Evolutionary conservation across 1,139 yeast species (phyloP).

Genomic region (Yueomyces sp.): DNA sequence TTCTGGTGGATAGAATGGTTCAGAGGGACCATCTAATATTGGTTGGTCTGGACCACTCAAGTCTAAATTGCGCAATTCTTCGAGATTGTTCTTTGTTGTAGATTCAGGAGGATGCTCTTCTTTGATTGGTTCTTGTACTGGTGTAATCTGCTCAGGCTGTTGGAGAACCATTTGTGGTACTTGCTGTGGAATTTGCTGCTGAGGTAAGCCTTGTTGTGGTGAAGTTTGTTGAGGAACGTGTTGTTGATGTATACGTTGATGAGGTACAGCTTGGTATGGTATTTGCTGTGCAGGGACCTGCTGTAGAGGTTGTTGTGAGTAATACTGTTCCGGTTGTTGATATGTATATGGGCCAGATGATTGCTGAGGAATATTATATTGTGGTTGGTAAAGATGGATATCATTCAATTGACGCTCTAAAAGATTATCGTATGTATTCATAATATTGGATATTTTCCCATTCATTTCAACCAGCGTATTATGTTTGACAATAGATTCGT

Average conservation of each 20-base stretch:
- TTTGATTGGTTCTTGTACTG: not conserved
- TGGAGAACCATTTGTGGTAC: constrained; percentile 1
- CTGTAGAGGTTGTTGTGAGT: constrained; percentile 4
- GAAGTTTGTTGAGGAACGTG: not conserved
- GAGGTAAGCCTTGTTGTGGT: not conserved
- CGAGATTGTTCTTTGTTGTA: not conserved
- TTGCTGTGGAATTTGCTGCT: not conserved
- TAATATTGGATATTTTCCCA: constrained; percentile 68
- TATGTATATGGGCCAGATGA: constrained; percentile 17
- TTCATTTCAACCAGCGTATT: constrained; percentile 67
- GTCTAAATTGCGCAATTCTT: constrained; percentile 3
- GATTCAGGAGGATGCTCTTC: not conserved
- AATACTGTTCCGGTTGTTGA: constrained; percentile 3
- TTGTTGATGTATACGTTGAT: not conserved
- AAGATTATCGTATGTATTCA: constrained; percentile 65
- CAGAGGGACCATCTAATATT: constrained; percentile 7
- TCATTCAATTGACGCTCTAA: constrained; percentile 46
- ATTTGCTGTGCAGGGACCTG: constrained; percentile 1
- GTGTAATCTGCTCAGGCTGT: not conserved
- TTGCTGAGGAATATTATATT: constrained; percentile 13
- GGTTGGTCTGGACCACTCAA: constrained; percentile 1
- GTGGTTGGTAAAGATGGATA: constrained; percentile 19
- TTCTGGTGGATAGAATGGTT: constrained; percentile 19
- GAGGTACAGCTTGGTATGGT: not conserved
- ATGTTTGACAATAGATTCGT: constrained; percentile 52